phyloP scores from a whole-genome alignment of 805 yeast genomes.

The Wickerhamiella shivajii region DNA sequence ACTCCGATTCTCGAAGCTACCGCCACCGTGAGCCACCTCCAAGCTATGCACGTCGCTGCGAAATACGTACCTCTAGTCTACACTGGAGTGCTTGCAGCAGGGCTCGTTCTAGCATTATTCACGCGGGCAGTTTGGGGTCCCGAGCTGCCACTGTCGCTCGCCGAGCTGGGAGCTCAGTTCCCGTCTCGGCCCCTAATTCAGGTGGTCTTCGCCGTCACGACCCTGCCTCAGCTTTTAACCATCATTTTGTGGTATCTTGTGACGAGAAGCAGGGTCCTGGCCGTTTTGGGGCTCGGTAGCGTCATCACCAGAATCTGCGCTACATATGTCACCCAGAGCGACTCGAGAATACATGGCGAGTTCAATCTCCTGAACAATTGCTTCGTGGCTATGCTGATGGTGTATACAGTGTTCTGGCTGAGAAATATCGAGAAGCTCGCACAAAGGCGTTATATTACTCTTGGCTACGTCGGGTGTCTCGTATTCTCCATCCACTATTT shows the following conservation, averaged over 20 bases:
- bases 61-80: neutral
- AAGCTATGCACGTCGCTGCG: neutral
- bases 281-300: conserved; percentile 43
- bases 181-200: conserved; percentile 79
- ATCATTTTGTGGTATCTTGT: conserved; percentile 25
- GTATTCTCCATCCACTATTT: conserved; percentile 10
- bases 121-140: conserved; percentile 9
- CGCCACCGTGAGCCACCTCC: conserved; percentile 1
- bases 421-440: no score
- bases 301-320: conserved; percentile 75
- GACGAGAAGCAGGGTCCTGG: conserved; percentile 4
- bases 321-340: conserved; percentile 62
- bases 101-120: conserved; percentile 1
- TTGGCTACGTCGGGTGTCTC: conserved; percentile 3
- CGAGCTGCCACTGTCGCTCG: conserved; percentile 36
- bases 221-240: conserved; percentile 65
- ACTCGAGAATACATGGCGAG: conserved; percentile 13
- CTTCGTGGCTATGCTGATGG: conserved; percentile 13
- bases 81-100: conserved; percentile 5
- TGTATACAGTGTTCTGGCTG: conserved; percentile 1
- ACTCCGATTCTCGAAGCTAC: neutral
- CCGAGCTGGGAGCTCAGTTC: conserved; percentile 62
- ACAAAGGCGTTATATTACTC: neutral
- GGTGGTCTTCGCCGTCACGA: conserved; percentile 60
- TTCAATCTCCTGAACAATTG: conserved; percentile 11